A percentile compares a stretch with the other conserved stretches of the same genome.
Evolutionary conservation across 2,329 filamentous ascomycete genomes (phyloP).

Genomic region (Trichophyton simii): DNA sequence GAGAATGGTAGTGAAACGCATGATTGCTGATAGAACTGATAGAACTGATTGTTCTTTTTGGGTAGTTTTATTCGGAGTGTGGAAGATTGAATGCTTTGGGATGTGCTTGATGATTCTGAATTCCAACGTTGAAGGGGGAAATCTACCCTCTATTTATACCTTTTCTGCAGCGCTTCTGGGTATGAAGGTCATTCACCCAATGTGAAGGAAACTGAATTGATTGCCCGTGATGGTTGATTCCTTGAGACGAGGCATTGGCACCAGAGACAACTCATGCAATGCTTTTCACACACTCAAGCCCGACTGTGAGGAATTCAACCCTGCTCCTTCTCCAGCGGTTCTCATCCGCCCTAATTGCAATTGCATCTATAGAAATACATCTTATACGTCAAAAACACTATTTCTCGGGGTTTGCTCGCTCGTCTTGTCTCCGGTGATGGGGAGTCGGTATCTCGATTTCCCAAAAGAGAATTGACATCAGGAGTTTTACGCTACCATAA

Average conservation of each 20-base stretch:
- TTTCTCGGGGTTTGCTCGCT: too few relatives aligned
- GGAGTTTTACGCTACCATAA: too few relatives aligned
- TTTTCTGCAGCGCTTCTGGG: neutral
- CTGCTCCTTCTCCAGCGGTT: neutral
- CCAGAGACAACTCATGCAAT: neutral
- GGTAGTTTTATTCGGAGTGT: neutral
- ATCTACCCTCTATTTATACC: neutral
- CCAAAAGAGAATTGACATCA: too few relatives aligned
- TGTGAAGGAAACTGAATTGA: neutral
- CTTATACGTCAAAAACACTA: too few relatives aligned
- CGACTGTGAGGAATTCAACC: neutral
- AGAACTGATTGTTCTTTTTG: neutral
- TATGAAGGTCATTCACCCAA: neutral
- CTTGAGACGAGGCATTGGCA: neutral
- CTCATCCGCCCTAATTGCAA: too few relatives aligned
- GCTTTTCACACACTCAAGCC: neutral
- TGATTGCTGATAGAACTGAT: constrained; percentile 2
- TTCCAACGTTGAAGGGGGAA: neutral
- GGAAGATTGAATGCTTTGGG: neutral
- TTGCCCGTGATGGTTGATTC: neutral
- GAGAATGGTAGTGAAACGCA: constrained; percentile 8
- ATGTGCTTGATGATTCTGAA: neutral
- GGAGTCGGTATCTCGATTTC: too few relatives aligned
- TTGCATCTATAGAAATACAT: too few relatives aligned
- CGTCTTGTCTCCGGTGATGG: too few relatives aligned